Percentiles rank a stretch among this genome's conserved stretches.
Conservation (phyloP, 208 protist genomes). For the Porcisia hertigi region DNA sequence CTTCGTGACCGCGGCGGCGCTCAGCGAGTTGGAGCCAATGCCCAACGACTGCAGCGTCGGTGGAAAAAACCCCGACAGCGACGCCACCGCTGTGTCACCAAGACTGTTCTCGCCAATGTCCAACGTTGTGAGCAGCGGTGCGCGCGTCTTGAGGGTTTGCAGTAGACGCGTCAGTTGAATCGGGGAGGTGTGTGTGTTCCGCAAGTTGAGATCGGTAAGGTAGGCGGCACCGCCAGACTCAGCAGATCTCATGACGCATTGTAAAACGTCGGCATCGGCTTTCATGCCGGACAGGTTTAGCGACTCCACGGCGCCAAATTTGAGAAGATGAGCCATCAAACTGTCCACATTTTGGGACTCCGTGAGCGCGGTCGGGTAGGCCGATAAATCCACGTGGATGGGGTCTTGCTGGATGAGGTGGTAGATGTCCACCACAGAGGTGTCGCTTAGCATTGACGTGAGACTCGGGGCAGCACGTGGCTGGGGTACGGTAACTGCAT, state of each 20-base stretch:
- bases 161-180: conserved; percentile 21
- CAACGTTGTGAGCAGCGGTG: conserved; percentile 37
- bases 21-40: conserved; percentile 32
- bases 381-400: conserved; percentile 30
- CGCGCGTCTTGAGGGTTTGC: conserved; percentile 7
- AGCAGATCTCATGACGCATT: conserved; percentile 11
- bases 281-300: conserved; percentile 19
- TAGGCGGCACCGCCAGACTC: conserved; percentile 12
- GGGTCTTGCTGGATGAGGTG: conserved; percentile 35
- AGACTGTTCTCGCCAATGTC: conserved; percentile 60
- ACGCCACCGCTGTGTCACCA: conserved; percentile 32
- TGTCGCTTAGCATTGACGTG: conserved; percentile 20
- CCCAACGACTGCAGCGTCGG: conserved; percentile 25
- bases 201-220: conserved; percentile 28
- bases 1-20: conserved; percentile 9
- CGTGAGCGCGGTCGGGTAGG: conserved; percentile 22
- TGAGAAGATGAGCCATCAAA: conserved; percentile 35
- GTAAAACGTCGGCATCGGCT: conserved; percentile 5
- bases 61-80: conserved; percentile 25
- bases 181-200: conserved; percentile 13
- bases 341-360: conserved; percentile 34
- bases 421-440: conserved; percentile 17
- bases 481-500: not conserved
- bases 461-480: not conserved
- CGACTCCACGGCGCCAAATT: conserved; percentile 29